Conservation (phyloP, 495 filamentous ascomycete species). For the Penicillium flavigenum region DNA sequence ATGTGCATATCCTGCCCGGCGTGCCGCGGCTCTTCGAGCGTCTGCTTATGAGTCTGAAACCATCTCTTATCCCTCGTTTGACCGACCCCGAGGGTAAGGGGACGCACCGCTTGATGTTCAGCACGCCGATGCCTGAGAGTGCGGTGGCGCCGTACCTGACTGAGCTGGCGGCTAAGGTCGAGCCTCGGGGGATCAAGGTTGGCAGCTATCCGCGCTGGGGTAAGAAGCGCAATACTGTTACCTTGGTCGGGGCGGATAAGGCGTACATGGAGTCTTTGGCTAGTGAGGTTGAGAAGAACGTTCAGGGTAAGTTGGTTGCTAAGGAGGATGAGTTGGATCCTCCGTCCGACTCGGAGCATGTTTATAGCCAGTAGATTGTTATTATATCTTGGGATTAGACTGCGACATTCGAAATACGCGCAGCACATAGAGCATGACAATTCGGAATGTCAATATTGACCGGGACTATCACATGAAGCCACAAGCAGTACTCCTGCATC, state of each 20-base stretch:
- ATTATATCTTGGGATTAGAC: neutral
- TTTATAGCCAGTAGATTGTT: constrained; percentile 27
- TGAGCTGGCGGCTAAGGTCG: constrained; percentile 68
- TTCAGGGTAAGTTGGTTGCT: constrained; percentile 55
- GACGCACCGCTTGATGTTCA: constrained; percentile 72
- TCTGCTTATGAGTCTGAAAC: constrained; percentile 74
- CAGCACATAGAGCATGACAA: constrained; percentile 5
- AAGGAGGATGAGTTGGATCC: constrained; percentile 62
- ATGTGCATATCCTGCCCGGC: constrained; percentile 90
- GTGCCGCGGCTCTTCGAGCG: constrained; percentile 80
- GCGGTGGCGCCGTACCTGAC: constrained; percentile 79
- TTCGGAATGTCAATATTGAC: neutral
- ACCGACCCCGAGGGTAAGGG: constrained; percentile 78
- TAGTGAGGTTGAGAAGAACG: constrained; percentile 59
- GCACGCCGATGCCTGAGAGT: constrained; percentile 84
- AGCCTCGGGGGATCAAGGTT: constrained; percentile 79
- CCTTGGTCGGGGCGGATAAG: constrained; percentile 74
- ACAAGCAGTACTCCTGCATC: neutral
- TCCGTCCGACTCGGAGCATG: constrained; percentile 31
- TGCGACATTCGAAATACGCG: neutral
- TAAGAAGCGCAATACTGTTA: constrained; percentile 84
- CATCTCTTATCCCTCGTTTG: constrained; percentile 63
- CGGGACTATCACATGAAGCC: neutral
- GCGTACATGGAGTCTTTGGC: constrained; percentile 61
- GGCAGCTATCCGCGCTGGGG: constrained; percentile 95